These are phyloP conservation scores for Canariomyces notabilis DNA, from an alignment of 2,329 filamentous ascomycete species.

Conservation along the genomic window DNA sequence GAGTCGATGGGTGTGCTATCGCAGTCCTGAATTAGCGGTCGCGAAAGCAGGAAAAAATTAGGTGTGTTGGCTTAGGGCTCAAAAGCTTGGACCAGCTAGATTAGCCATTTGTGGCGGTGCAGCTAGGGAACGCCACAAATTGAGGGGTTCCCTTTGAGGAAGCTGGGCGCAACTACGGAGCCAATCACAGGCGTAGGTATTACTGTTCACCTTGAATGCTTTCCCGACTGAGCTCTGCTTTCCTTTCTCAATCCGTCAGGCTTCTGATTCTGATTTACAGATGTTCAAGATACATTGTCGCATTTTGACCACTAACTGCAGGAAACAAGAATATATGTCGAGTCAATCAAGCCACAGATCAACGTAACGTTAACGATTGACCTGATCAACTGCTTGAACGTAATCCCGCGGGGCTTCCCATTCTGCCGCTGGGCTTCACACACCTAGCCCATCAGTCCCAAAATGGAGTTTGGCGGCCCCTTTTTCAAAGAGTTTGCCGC, in stretches of 20 bases:
- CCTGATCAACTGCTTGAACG: background rate
- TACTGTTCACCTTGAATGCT: background rate
- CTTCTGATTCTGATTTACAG: too few relatives aligned
- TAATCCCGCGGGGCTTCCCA: constrained; percentile 5
- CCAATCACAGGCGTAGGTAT: background rate
- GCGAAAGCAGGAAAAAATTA: constrained; percentile 24
- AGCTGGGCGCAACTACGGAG: background rate
- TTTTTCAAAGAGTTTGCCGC: constrained; percentile 69
- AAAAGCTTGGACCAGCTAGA: constrained; percentile 21
- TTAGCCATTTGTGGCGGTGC: constrained; percentile 20
- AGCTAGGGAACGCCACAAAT: constrained; percentile 2
- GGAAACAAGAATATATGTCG: too few relatives aligned
- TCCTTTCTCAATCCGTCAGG: constrained; percentile 1
- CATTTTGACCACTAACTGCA: too few relatives aligned
- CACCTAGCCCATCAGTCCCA: constrained; percentile 18
- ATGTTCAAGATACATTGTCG: too few relatives aligned
- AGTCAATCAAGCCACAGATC: too few relatives aligned
- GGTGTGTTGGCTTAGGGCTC: constrained; percentile 28
- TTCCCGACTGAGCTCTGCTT: too few relatives aligned
- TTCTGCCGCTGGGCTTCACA: background rate
- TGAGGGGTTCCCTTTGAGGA: constrained; percentile 5
- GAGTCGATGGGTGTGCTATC: constrained; percentile 39
- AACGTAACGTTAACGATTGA: too few relatives aligned
- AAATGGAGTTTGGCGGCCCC: constrained; percentile 55
- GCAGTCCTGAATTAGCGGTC: constrained; percentile 28